Conservation (phyloP, 805 yeast genomes). For the Wickerhamiella nectarea region DNA sequence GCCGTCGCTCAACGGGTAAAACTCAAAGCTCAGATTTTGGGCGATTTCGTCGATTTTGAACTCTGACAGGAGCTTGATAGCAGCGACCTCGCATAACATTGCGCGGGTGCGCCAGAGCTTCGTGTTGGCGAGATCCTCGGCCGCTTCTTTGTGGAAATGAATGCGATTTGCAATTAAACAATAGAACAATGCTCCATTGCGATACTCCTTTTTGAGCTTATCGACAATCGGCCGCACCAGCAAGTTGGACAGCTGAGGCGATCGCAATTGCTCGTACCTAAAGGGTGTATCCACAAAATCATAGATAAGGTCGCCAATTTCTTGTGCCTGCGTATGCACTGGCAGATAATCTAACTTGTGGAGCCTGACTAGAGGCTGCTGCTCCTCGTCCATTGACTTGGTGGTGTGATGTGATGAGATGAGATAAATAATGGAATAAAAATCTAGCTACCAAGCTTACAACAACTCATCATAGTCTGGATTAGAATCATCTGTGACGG, state of each 20-base stretch:
- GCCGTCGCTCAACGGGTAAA: slow-evolving; percentile 34
- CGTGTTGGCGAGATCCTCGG: slow-evolving; percentile 23
- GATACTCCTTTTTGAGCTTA: slow-evolving; percentile 21
- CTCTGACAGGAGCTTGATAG: slow-evolving; percentile 37
- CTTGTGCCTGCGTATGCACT: slow-evolving; percentile 24
- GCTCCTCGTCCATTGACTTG: slow-evolving; percentile 4
- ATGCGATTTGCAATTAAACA: slow-evolving; percentile 29
- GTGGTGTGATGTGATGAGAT: background rate
- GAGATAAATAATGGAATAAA: background rate
- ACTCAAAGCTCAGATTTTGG: slow-evolving; percentile 33
- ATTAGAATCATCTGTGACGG: background rate
- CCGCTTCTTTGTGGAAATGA: slow-evolving; percentile 27
- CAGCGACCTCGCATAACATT: slow-evolving; percentile 39
- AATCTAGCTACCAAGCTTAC: background rate
- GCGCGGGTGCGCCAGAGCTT: slow-evolving; percentile 33
- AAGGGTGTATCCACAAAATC: slow-evolving; percentile 33
- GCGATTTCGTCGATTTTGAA: slow-evolving; percentile 31
- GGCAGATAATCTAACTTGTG: slow-evolving; percentile 26
- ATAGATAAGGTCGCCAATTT: slow-evolving; percentile 32
- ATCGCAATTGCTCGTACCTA: slow-evolving; percentile 37
- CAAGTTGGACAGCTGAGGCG: slow-evolving; percentile 37
- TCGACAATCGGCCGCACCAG: slow-evolving; percentile 36
- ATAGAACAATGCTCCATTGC: slow-evolving; percentile 27
- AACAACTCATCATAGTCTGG: slow-evolving; percentile 3
- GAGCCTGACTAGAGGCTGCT: background rate